A percentile compares a stretch with the other conserved stretches of the same genome.
These are phyloP conservation scores for Lithohypha guttulata DNA, from an alignment of 2,329 filamentous ascomycete genomes.

Conservation along the genomic window DNA sequence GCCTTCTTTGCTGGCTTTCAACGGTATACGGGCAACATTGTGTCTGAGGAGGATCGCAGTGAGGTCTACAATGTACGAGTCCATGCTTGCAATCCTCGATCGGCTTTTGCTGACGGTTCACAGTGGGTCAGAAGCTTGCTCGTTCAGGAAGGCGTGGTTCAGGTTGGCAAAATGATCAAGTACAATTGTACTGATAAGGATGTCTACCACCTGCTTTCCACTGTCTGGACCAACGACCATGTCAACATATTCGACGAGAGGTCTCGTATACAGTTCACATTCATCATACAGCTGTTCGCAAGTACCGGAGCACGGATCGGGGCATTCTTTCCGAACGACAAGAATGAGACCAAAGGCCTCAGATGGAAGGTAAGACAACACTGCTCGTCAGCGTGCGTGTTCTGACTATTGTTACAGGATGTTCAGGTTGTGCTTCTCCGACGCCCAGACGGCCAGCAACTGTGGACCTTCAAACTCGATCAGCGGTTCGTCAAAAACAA, in stretches of 20 bases:
- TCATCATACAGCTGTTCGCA: too few species aligned
- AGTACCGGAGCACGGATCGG: too few species aligned
- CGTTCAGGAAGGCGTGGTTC: not conserved
- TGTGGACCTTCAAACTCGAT: too few species aligned
- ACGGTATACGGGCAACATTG: conserved; percentile 11
- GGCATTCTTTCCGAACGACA: too few species aligned
- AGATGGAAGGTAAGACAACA: too few species aligned
- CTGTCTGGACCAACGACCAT: too few species aligned
- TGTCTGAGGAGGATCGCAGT: conserved; percentile 12
- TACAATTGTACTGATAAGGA: not conserved
- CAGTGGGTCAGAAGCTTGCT: not conserved
- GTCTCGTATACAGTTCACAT: too few species aligned
- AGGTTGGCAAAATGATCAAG: not conserved
- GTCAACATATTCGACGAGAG: too few species aligned
- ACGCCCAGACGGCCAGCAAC: too few species aligned
- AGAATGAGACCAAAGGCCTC: too few species aligned
- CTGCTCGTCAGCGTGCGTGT: not conserved
- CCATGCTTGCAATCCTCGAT: not conserved
- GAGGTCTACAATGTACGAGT: conserved; percentile 15
- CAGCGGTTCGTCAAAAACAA: not conserved
- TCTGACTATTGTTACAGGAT: not conserved
- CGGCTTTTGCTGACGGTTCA: not conserved
- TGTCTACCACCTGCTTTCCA: too few species aligned
- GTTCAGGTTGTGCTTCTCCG: too few species aligned
- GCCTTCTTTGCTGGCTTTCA: conserved; percentile 16